Evolutionary conservation across 768 basidiomycete species (phyloP), one percentile per base, ranked within the genome.

Genomic region (Xerocomellus dryophilus): DNA sequence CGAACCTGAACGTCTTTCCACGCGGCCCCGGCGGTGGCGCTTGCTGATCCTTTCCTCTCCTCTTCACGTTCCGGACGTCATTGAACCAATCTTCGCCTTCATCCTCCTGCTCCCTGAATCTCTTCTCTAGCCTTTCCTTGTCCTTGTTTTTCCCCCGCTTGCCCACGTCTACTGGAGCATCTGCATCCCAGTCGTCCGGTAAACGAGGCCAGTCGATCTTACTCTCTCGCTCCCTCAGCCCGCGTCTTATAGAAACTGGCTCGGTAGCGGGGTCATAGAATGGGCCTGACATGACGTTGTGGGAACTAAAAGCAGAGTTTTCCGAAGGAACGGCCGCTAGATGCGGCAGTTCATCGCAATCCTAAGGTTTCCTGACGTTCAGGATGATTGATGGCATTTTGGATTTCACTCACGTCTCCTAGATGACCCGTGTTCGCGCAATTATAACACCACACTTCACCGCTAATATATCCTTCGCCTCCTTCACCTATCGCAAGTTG

Each of bases 391-490:
- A 11, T 32, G 15, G 18, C 32, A 47, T 14, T 11, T 21, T 44
- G 31, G 18, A 41, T 27, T 48, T 42, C 42, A 75, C 86, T 71
- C 63, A 91, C 90, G 61, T 92, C 90, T 43, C 90, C 90, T 66
- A 86, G 80, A 68, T 93, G 90, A 4, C 88, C 90, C 47, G 69
- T 68, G 27, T 72, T 73, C 39, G 86, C 90, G 59, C 90, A 93
- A 60, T 88, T 88, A 65, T 90, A 89, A 66, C 90, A 93, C 86
- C 86, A 92, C 60, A 82, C 76, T 63, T 89, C 88, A 32, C 71
- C 68, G 5, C 80, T 86, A 50, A 92, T 84, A 67, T 86, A 90
- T 7, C 85, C 88, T 66, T 91, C 90, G 10, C 89, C 87, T 14
- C 90, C 89, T 51, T 84, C 64, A 11, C 89, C 88, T 7, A 89